Percentiles rank a stretch among this genome's conserved stretches.
Conservation (phyloP, 306 rosid genomes). For the Castanopsis chinensis region DNA sequence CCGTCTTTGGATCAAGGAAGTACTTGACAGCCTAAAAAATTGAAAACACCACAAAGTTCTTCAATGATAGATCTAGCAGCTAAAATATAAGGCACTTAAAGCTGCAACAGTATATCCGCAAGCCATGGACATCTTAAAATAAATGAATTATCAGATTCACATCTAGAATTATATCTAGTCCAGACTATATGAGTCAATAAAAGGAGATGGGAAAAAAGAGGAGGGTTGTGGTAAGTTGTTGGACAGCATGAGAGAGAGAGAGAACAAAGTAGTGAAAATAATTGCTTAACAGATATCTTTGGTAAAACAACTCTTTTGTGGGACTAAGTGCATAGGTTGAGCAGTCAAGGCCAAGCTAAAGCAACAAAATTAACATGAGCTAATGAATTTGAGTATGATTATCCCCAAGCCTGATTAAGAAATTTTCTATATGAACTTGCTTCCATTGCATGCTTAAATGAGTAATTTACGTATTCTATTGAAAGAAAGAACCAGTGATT, state of each 20-base stretch:
- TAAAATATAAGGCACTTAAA: not conserved
- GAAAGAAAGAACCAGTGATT: not conserved
- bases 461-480: not conserved
- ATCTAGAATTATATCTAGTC: not conserved
- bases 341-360: not conserved
- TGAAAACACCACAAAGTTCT: not conserved
- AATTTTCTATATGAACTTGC: not conserved
- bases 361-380: not conserved
- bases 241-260: not conserved
- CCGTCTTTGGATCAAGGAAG: slow-evolving; percentile 77
- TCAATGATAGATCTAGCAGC: slow-evolving; percentile 1
- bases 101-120: not conserved
- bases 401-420: not conserved
- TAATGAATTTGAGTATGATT: not conserved
- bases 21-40: slow-evolving; percentile 60
- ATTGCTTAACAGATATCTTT: not conserved
- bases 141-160: slow-evolving; percentile 4
- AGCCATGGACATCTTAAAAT: not conserved
- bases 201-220: not conserved
- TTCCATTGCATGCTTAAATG: not conserved
- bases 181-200: no score
- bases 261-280: no score
- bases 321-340: not conserved
- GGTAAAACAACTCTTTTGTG: not conserved
- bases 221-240: no score